Base-by-base conservation (phyloP, 768 basidiomycete genomes). In the Psilocybe cubensis region DNA sequence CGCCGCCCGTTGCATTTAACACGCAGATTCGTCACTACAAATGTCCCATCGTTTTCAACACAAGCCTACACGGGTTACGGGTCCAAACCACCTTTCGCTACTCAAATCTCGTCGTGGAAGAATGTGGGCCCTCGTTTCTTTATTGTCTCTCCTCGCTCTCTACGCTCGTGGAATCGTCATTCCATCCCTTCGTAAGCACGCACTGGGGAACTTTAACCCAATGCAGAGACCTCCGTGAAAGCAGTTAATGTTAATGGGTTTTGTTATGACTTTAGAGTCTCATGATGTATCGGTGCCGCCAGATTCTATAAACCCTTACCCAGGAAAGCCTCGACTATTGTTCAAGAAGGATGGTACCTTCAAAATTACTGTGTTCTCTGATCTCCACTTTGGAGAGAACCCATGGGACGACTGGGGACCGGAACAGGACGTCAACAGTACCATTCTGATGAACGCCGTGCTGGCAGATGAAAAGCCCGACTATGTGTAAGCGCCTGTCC, bases 351-450 rank as follows among this genome's bases (percentile, higher is more conserved):
- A 88, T 65, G 85, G 84, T 2, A 82, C 82, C 1, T 88, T 92
- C 78, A 90, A 88, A 70, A 63, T 92, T 44, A 87, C 84, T 12
- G 77, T 90, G 5, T 89, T 91, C 68, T 88, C 87, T 6, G 90
- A 92, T 63, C 69, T 91, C 27, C 89, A 91, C 65, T 90, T 80
- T 58, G 89, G 90, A 24, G 89, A 91, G 70, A 86, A 89, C 62
- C 86, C 88, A 7, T 87, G 85, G 83, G 85, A 85, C 52, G 68
- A 58, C 7, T 87, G 86, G 83, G 88, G 89, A 0, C 84, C 84
- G 18, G 73, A 79, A 61, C 87, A 91, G 62, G 90, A 92, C 58
- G 68, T 73, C 23, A 86, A 88, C 41, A 90, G 86, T 57, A 78
- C 77, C 9, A 71, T 71, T 4, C 66, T 92, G 56, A 88, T 89